phyloP scores from a whole-genome alignment of 306 rosid genomes.

The Rosa chinensis region DNA sequence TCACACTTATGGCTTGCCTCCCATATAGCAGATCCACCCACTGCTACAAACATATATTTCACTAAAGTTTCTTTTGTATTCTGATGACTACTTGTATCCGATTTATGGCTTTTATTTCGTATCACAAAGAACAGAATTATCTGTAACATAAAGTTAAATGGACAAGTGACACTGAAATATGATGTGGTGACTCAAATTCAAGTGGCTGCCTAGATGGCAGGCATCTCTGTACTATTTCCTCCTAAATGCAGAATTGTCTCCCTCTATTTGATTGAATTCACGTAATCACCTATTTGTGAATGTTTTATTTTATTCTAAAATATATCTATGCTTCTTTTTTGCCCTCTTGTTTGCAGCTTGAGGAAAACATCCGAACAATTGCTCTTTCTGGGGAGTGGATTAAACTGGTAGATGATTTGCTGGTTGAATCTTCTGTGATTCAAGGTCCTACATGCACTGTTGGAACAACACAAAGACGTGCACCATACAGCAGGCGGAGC shows the following conservation, averaged over 20 bases:
- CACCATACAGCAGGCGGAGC: slow-evolving; percentile 58
- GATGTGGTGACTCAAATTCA: neutral
- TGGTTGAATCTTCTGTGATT: slow-evolving; percentile 51
- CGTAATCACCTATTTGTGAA: neutral
- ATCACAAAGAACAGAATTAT: neutral
- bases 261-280: neutral
- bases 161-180: neutral
- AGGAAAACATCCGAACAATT: slow-evolving; percentile 63
- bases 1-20: neutral
- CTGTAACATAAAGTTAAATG: neutral
- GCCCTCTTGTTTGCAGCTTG: slow-evolving; percentile 65
- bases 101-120: neutral
- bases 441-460: slow-evolving; percentile 56
- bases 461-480: slow-evolving; percentile 72
- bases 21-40: neutral
- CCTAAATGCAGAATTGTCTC: neutral
- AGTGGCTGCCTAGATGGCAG: neutral
- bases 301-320: neutral
- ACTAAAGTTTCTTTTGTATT: neutral
- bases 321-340: slow-evolving; percentile 14
- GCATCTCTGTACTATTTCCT: neutral
- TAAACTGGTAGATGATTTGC: slow-evolving; percentile 79
- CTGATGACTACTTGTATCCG: neutral
- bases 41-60: neutral
- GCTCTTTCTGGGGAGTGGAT: slow-evolving; percentile 79